Percentiles rank a stretch among this genome's conserved stretches.
Evolutionary conservation across 495 filamentous ascomycete genomes (phyloP).

Genomic region (Neohortaea acidophila): DNA sequence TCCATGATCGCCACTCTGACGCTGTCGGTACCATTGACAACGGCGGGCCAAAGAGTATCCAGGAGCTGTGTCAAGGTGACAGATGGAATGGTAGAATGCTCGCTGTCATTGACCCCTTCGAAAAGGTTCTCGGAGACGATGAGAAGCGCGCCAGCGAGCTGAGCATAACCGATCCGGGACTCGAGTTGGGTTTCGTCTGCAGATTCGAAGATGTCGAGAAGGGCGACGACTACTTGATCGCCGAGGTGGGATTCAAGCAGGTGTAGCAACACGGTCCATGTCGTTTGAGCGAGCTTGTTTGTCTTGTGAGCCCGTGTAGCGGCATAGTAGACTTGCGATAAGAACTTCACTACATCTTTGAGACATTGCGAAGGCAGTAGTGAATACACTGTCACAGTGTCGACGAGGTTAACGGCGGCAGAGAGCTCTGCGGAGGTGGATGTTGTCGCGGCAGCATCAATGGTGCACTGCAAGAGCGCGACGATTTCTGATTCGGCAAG

Average conservation of each 20-base stretch:
- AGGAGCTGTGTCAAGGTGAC: background rate
- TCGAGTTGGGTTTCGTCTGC: constrained; percentile 3
- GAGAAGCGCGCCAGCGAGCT: constrained; percentile 18
- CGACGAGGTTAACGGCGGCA: constrained; percentile 58
- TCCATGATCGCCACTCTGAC: constrained; percentile 2
- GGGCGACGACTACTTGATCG: constrained; percentile 24
- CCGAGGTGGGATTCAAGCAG: constrained; percentile 68
- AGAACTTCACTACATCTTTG: background rate
- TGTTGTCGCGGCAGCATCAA: constrained; percentile 62
- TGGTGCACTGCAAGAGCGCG: constrained; percentile 47
- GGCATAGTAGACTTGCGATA: constrained; percentile 32
- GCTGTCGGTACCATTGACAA: background rate
- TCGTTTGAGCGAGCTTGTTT: constrained; percentile 47
- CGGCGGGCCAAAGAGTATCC: background rate
- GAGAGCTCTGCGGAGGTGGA: constrained; percentile 57
- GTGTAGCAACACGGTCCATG: constrained; percentile 62
- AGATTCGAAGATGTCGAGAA: constrained; percentile 16
- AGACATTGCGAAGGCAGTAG: constrained; percentile 3
- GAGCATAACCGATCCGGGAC: constrained; percentile 3
- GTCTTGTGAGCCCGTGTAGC: constrained; percentile 55
- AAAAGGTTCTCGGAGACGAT: constrained; percentile 18
- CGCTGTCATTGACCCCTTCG: constrained; percentile 3
- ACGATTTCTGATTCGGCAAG: constrained; percentile 53
- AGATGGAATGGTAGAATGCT: background rate
- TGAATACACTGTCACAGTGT: constrained; percentile 64